Percentiles rank a stretch among this genome's conserved stretches.
phyloP scores from a whole-genome alignment of 2,329 filamentous ascomycete species.

The Sclerotinia trifoliorum region DNA sequence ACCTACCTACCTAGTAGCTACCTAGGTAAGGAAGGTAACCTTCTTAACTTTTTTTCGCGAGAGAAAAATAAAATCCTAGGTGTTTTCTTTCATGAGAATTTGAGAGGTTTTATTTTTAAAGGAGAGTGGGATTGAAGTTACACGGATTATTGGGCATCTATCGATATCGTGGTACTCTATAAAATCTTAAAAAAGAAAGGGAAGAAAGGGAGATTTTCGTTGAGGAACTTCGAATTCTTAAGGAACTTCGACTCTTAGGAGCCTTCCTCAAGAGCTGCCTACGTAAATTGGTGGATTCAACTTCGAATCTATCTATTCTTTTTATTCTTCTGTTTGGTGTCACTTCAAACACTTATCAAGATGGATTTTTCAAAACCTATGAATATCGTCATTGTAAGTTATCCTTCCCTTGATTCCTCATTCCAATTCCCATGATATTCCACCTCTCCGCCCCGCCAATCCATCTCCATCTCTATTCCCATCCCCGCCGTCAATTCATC shows the following conservation, averaged over 20 bases:
- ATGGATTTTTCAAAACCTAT: constrained; percentile 15
- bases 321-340: not conserved
- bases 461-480: not conserved
- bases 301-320: not conserved
- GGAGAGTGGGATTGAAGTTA: too few species aligned
- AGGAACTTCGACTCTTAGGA: not conserved
- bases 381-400: constrained; percentile 15
- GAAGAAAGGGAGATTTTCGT: not conserved
- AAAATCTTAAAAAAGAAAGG: too few species aligned
- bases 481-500: not conserved
- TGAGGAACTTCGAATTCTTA: too few species aligned
- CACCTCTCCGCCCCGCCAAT: not conserved
- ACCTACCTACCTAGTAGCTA: too few species aligned
- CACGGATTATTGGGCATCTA: too few species aligned
- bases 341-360: not conserved
- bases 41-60: too few species aligned
- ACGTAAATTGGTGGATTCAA: not conserved
- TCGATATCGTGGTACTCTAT: too few species aligned
- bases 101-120: too few species aligned
- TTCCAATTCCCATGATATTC: not conserved
- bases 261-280: not conserved
- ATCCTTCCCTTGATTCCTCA: not conserved
- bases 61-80: too few species aligned
- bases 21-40: too few species aligned
- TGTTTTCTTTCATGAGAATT: too few species aligned